Evolutionary conservation across 73 alveolate species (phyloP), one percentile per base, ranked within the genome.

Genomic region (Uronychia setigera): DNA sequence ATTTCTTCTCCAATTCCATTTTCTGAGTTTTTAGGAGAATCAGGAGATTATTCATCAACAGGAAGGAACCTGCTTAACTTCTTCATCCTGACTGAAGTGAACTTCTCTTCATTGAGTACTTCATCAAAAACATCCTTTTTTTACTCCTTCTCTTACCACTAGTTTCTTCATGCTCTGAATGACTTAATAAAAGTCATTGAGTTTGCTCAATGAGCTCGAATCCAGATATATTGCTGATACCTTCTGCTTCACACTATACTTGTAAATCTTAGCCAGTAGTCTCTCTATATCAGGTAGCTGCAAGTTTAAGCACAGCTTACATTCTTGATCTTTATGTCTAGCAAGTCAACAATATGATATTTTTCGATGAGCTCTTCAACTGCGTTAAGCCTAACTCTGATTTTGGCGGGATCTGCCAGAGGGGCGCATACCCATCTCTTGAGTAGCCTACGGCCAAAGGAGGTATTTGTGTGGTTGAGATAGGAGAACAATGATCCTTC

Each of bases 351-450:
- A 0, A 31, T 58, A 0, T 11, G 26, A 30, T 14, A 60, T 19
- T 31, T 81, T 14, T 32, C 32, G 1, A 58, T 32, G 30, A 84
- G 75, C 32, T 46, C 74, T 35, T 76, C 81, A 19, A 77, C 85
- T 0, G 91, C 78, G 34, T 77, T 80, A 27, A 35, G 80, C 13
- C 91, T 9, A 0, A 31, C 91, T 77, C 29, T 11, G 0, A 76
- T 25, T 9, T 58, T 26, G 11, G 35, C 31, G 1, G 58, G 79
- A 32, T 77, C 26, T 0, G 75, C 28, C 9, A 76, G 83, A 14
- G 98, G 98, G 30, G 94, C 82, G 30, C 90, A 88, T 1, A 92
- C 60, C 98, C 98, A 95, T 32, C 90, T 82, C 88, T 89, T 86
- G 13, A 95, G 81, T 84, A 95, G 83, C 57, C 98, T 46, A 74